These are phyloP conservation scores for Annona cherimola DNA, from an alignment of 164 flowering plant genomes.

Conservation along the genomic window DNA sequence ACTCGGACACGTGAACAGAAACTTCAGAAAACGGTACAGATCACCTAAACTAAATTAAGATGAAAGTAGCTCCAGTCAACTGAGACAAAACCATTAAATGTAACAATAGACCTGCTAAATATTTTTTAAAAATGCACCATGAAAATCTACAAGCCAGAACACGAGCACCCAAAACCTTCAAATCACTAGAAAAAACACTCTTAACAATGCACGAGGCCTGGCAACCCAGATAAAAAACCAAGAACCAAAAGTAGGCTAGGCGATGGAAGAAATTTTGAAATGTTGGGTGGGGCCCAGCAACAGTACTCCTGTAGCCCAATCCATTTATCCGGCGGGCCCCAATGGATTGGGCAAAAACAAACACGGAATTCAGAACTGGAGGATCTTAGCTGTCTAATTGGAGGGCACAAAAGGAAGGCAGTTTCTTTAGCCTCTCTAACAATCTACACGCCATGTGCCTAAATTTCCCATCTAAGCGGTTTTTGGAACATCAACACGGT, in stretches of 20 bases:
- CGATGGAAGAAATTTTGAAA: neutral
- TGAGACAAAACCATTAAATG: neutral
- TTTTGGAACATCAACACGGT: neutral
- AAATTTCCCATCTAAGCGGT: neutral
- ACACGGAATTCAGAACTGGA: neutral
- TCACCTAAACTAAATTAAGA: neutral
- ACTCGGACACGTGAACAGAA: neutral
- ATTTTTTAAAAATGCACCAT: neutral
- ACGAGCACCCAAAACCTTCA: neutral
- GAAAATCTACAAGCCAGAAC: neutral
- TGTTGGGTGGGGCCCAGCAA: neutral
- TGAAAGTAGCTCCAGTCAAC: neutral
- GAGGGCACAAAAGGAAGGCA: neutral
- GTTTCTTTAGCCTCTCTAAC: neutral
- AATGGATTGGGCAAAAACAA: neutral
- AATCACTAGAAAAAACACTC: neutral
- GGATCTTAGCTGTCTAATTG: neutral
- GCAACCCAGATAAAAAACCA: neutral
- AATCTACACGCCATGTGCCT: neutral
- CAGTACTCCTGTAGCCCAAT: neutral
- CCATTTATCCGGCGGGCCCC: neutral
- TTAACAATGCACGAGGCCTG: neutral
- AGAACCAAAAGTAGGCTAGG: neutral
- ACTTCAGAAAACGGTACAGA: neutral
- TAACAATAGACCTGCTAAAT: neutral